Evolutionary conservation across 225 moss, liverwort and hornwort species (phyloP), one percentile per base, ranked within the genome.

Genomic region (Bryum argenteum): DNA sequence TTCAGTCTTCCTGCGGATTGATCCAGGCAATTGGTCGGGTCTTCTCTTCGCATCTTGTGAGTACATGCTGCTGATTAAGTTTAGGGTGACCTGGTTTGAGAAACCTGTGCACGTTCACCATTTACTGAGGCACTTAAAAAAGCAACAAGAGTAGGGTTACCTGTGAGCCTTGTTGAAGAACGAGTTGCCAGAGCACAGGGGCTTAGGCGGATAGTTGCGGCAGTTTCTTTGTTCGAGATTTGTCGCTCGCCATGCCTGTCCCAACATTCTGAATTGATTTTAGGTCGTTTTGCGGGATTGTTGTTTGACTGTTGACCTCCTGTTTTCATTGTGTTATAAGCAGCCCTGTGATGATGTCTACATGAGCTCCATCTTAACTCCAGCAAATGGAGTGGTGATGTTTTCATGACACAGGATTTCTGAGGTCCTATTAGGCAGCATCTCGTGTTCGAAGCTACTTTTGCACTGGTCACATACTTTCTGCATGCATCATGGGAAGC

Each of bases 101-200:
- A 37, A 14, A 2, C 8, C 21, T 37, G 22, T 33, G 1, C 19
- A 7, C 1, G 10, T 1, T 56, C 21, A 10, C 67, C 10, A 5
- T 50, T 8, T 2, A 2, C 4, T 10, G 11, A 18, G 53, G 80
- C 73, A 66, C 70, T 81, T 28, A 15, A 66, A 61, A 70, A 81
- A 78, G 77, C 81, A 74, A 66, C 73, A 78, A 81, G 77, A 66
- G 77, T 70, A 81, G 81, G 77, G 66, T 47, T 26, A 38, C 81
- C 60, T 48, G 55, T 81, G 81, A 81, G 81, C 61, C 77, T 82
- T 78, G 77, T 74, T 78, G 77, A 82, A 82, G 81, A 82, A 82
- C 60, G 19, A 70, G 61, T 24, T 82, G 81, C 81, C 14, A 82
- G 70, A 82, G 19, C 3, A 1, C 69, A 5, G 48, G 77, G 66